Percentiles rank a stretch among this genome's conserved stretches.
Evolutionary conservation across 2,329 filamentous ascomycete genomes (phyloP).

Genomic region (Alternaria ventricosa): DNA sequence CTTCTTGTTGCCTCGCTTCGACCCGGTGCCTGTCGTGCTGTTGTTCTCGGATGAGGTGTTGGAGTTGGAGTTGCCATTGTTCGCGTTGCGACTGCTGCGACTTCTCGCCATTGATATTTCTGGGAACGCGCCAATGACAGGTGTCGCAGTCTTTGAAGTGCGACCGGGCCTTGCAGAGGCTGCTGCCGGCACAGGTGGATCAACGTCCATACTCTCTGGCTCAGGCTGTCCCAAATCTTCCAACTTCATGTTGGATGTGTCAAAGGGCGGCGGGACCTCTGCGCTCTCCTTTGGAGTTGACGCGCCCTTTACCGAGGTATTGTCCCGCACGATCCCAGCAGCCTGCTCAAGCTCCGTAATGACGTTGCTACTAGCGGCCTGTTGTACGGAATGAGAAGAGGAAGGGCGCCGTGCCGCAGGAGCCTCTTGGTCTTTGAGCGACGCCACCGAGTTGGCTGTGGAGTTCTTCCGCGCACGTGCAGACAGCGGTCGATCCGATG

Average conservation of each 20-base stretch:
- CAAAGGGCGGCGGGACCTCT: constrained; percentile 44
- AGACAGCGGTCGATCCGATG: constrained; percentile 66
- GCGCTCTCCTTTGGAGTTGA: constrained; percentile 41
- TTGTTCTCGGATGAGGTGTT: constrained; percentile 51
- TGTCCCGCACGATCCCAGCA: constrained; percentile 34
- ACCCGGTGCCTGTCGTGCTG: constrained; percentile 42
- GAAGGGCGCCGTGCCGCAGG: constrained; percentile 40
- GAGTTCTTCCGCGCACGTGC: constrained; percentile 80
- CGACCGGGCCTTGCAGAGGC: constrained; percentile 48
- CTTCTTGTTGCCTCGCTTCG: constrained; percentile 49
- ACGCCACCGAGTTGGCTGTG: constrained; percentile 46
- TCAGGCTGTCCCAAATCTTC: constrained; percentile 59
- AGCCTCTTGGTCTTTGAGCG: constrained; percentile 59
- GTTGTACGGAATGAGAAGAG: constrained; percentile 46
- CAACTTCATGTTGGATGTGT: constrained; percentile 58
- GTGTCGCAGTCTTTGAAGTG: constrained; percentile 57
- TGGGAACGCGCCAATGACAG: constrained; percentile 53
- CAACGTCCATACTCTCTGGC: constrained; percentile 49
- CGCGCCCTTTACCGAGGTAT: constrained; percentile 28
- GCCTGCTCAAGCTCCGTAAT: constrained; percentile 44
- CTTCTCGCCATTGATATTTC: constrained; percentile 51
- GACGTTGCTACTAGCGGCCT: constrained; percentile 33
- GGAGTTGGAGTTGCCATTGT: constrained; percentile 44
- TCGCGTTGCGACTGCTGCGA: constrained; percentile 52
- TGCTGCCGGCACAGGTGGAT: constrained; percentile 36